A percentile compares a stretch with the other conserved stretches of the same genome.
Conservation (phyloP, 2,329 filamentous ascomycete species). For the Thermoascus crustaceus region DNA sequence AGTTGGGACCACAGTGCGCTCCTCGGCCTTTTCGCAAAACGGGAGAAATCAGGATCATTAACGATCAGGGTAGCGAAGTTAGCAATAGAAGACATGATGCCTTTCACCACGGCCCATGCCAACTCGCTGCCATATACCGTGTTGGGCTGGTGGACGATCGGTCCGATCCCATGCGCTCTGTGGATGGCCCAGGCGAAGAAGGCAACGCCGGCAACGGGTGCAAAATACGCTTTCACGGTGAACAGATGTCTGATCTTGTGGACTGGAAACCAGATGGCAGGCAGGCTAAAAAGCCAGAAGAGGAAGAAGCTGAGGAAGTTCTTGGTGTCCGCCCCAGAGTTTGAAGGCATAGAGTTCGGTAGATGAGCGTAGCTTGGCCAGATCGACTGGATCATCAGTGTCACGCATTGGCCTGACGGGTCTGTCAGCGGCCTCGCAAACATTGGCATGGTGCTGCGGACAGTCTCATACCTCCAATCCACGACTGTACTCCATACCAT, state of each 20-base stretch:
- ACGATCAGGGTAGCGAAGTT: constrained; percentile 84
- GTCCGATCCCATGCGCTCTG: constrained; percentile 72
- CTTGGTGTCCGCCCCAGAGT: constrained; percentile 63
- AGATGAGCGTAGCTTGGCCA: constrained; percentile 58
- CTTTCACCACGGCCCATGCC: constrained; percentile 74
- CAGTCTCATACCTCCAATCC: constrained; percentile 56
- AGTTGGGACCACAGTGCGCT: constrained; percentile 78
- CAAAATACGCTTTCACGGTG: constrained; percentile 79
- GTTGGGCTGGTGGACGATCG: constrained; percentile 64
- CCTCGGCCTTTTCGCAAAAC: constrained; percentile 68
- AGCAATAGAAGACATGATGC: constrained; percentile 80
- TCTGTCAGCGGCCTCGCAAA: neutral
- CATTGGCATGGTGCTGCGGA: neutral
- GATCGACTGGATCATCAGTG: constrained; percentile 79
- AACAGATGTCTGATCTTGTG: constrained; percentile 84
- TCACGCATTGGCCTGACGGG: constrained; percentile 61
- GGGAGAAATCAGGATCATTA: constrained; percentile 74
- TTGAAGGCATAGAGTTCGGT: constrained; percentile 56
- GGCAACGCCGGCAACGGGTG: constrained; percentile 71
- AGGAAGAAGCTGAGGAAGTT: constrained; percentile 77
- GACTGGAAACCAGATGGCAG: constrained; percentile 82
- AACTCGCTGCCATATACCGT: constrained; percentile 58
- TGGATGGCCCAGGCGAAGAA: constrained; percentile 85
- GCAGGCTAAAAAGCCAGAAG: constrained; percentile 73
- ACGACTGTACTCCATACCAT: constrained; percentile 48